These are phyloP conservation scores for Macrotyloma uniflorum DNA, from an alignment of 306 rosid genomes.

Conservation along the genomic window DNA sequence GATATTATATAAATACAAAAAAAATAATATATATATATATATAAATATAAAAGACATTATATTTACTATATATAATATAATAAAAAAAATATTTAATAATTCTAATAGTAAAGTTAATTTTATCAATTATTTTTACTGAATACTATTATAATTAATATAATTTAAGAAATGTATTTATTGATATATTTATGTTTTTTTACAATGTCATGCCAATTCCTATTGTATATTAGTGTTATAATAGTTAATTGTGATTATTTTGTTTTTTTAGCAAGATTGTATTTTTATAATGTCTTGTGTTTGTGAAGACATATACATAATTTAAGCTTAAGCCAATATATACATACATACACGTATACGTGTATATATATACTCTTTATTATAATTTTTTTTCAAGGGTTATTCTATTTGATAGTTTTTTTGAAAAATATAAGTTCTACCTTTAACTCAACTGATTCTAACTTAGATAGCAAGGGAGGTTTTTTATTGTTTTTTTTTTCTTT, in stretches of 20 bases:
- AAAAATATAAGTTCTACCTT: not conserved
- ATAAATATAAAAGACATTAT: too few relatives aligned
- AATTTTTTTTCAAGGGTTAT: not conserved
- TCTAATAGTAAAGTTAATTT: too few relatives aligned
- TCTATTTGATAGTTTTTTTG: not conserved
- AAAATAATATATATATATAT: too few relatives aligned
- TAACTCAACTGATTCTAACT: conserved; percentile 12
- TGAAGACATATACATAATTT: not conserved
- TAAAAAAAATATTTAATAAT: not conserved
- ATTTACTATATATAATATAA: too few relatives aligned
- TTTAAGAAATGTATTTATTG: too few relatives aligned
- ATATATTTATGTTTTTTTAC: too few relatives aligned
- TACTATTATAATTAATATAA: too few relatives aligned
- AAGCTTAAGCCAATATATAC: not conserved
- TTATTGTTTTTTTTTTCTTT: conserved; percentile 1
- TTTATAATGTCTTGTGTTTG: not conserved
- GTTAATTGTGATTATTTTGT: not conserved
- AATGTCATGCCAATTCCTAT: not conserved
- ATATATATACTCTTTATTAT: not conserved
- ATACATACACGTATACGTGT: too few relatives aligned
- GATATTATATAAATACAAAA: too few relatives aligned
- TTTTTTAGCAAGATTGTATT: not conserved
- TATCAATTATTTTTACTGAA: too few relatives aligned
- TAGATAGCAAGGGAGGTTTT: not conserved
- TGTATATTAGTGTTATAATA: too few relatives aligned